phyloP scores from a whole-genome alignment of 2,329 filamentous ascomycete genomes.

The Colletotrichum orbiculare region DNA sequence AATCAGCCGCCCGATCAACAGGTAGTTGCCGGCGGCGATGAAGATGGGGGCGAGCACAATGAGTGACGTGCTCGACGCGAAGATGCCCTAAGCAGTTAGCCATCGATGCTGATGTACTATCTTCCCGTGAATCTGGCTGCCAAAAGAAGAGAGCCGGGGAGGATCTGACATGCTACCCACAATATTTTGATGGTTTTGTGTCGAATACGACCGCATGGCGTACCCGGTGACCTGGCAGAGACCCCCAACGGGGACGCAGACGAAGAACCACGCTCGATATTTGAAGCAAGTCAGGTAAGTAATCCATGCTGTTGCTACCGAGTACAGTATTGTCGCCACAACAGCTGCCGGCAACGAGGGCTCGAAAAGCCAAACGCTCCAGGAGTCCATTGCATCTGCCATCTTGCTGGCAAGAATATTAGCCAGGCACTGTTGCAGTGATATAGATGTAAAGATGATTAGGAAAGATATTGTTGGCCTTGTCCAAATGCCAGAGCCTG shows the following conservation, averaged over 20 bases:
- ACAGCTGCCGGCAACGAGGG: constrained; percentile 56
- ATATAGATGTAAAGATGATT: too few species aligned
- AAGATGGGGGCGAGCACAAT: constrained; percentile 62
- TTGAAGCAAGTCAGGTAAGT: constrained; percentile 54
- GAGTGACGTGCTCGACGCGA: constrained; percentile 51
- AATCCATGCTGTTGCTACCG: constrained; percentile 50
- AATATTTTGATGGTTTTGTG: constrained; percentile 48
- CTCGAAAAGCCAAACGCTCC: constrained; percentile 54
- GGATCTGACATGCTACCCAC: constrained; percentile 32
- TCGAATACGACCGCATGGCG: constrained; percentile 49
- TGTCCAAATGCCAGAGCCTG: too few species aligned
- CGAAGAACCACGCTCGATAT: constrained; percentile 56
- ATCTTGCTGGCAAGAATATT: too few species aligned
- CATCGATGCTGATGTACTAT: too few species aligned
- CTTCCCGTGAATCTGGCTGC: neutral
- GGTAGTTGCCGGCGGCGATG: constrained; percentile 61
- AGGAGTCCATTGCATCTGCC: neutral
- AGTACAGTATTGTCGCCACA: constrained; percentile 53
- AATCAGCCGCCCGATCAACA: constrained; percentile 61
- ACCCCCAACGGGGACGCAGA: constrained; percentile 54
- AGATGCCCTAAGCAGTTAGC: constrained; percentile 44
- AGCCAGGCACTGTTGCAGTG: too few species aligned
- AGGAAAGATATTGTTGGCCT: too few species aligned
- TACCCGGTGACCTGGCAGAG: constrained; percentile 56
- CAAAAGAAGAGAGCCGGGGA: neutral